Conservation (phyloP, 23 red algal genomes). For the Rhodosorus marinus region DNA sequence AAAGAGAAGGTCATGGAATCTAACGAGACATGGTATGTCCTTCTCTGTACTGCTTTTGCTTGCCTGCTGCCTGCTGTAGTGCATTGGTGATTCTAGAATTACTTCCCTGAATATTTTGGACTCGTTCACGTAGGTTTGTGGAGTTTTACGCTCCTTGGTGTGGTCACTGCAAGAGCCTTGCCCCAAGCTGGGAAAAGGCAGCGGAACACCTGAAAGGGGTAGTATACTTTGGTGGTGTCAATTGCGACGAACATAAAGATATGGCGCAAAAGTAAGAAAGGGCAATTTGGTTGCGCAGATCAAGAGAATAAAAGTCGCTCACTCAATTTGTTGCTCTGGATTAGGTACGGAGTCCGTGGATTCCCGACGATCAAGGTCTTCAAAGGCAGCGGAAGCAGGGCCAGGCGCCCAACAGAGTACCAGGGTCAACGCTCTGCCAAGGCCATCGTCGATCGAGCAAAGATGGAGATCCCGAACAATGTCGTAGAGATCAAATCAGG, state of each 20-base stretch:
- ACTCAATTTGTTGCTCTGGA: no score
- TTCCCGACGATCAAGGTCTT: constrained; percentile 87
- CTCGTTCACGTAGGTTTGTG: no score
- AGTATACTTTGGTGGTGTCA: constrained; percentile 51
- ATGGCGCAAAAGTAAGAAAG: no score
- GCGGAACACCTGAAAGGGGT: constrained; percentile 55
- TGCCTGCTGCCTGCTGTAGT: no score
- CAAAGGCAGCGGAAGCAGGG: constrained; percentile 16
- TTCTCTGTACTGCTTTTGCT: no score
- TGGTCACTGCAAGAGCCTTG: constrained; percentile 63
- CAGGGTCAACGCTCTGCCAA: constrained; percentile 33
- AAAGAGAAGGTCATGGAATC: constrained; percentile 32
- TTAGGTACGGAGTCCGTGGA: constrained; percentile 39
- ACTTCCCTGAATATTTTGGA: no score
- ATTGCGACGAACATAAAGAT: constrained; percentile 50
- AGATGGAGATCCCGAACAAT: constrained; percentile 34
- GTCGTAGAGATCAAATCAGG: constrained; percentile 37
- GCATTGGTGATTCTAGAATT: no score
- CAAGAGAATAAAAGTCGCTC: no score
- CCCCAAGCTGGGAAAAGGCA: constrained; percentile 38
- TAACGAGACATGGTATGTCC: constrained; percentile 19
- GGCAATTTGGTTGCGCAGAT: no score
- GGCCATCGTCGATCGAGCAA: constrained; percentile 37
- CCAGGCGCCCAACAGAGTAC: constrained; percentile 46
- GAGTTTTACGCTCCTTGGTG: constrained; percentile 99